These are phyloP conservation scores for Leishmania guyanensis DNA, from an alignment of 208 protist species.

Conservation along the genomic window DNA sequence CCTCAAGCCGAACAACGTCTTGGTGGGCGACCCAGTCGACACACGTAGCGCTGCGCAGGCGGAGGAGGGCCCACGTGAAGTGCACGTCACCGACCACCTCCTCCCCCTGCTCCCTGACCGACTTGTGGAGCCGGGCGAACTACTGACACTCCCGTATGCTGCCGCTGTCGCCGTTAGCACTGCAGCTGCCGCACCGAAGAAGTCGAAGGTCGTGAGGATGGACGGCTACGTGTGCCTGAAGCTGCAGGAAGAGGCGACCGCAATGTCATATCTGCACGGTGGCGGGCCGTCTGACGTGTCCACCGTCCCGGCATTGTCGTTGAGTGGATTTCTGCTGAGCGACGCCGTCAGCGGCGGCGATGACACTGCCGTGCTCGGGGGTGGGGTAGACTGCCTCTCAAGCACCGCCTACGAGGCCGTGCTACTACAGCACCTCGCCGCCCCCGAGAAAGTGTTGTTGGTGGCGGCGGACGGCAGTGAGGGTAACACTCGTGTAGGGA, in stretches of 20 bases:
- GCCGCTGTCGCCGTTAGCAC: neutral
- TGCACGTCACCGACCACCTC: conserved; percentile 29
- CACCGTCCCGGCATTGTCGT: conserved; percentile 11
- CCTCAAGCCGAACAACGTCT: conserved; percentile 58
- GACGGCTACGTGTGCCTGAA: conserved; percentile 36
- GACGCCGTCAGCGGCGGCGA: neutral
- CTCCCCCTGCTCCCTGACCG: conserved; percentile 24
- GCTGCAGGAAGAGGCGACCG: conserved; percentile 12
- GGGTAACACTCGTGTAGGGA: neutral
- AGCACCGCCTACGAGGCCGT: conserved; percentile 21
- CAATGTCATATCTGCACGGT: conserved; percentile 22
- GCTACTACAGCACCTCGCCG: conserved; percentile 30
- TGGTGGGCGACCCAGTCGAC: conserved; percentile 23
- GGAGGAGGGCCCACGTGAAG: neutral
- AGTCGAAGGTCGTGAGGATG: neutral
- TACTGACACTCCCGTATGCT: neutral
- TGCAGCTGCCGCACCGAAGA: too few relatives aligned
- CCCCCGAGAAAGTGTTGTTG: conserved; percentile 40
- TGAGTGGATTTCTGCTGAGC: conserved; percentile 21
- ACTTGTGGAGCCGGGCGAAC: conserved; percentile 19
- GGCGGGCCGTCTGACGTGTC: conserved; percentile 5
- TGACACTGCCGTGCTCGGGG: conserved; percentile 5
- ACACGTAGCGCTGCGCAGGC: neutral
- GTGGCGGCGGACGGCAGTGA: neutral
- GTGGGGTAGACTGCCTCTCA: conserved; percentile 20